Conservation (phyloP, 306 rosid species). For the Vigna angularis region DNA sequence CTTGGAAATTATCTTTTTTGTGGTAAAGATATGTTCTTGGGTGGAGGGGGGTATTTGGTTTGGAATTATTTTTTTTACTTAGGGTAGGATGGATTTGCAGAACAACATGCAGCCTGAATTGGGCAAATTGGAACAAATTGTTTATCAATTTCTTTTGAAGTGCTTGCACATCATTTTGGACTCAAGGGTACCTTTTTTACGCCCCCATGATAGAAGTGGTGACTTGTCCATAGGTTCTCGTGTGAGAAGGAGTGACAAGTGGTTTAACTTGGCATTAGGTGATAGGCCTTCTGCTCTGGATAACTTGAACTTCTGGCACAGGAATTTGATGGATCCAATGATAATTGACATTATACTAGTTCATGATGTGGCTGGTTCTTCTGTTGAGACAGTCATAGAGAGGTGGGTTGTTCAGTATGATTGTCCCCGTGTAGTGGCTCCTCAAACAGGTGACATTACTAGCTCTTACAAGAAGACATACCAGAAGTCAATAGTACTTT, state of each 20-base stretch:
- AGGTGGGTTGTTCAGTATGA: conserved; percentile 92
- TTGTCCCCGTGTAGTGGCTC: conserved; percentile 60
- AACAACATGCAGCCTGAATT: conserved; percentile 68
- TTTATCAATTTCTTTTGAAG: conserved; percentile 79
- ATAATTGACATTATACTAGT: conserved; percentile 78
- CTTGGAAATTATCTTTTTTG: neutral
- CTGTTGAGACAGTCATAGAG: conserved; percentile 84
- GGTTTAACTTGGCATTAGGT: conserved; percentile 84
- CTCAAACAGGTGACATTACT: conserved; percentile 60
- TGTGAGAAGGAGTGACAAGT: conserved; percentile 75
- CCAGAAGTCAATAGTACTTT: conserved; percentile 74
- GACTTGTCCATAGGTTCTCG: conserved; percentile 57
- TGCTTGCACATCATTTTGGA: conserved; percentile 74
- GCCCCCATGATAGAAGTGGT: conserved; percentile 61
- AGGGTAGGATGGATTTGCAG: conserved; percentile 73
- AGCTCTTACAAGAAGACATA: conserved; percentile 72
- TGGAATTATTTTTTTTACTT: conserved; percentile 32
- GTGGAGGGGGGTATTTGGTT: conserved; percentile 48
- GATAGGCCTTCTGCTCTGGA: conserved; percentile 79
- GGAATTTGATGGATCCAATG: conserved; percentile 87
- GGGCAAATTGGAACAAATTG: conserved; percentile 80
- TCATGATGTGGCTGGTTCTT: conserved; percentile 58
- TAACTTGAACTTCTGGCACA: conserved; percentile 77
- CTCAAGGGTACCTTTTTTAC: conserved; percentile 78
- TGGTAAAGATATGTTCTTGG: conserved; percentile 26